Evolutionary conservation across 305 asterid species (phyloP).

Genomic region (Rubia balearica): DNA sequence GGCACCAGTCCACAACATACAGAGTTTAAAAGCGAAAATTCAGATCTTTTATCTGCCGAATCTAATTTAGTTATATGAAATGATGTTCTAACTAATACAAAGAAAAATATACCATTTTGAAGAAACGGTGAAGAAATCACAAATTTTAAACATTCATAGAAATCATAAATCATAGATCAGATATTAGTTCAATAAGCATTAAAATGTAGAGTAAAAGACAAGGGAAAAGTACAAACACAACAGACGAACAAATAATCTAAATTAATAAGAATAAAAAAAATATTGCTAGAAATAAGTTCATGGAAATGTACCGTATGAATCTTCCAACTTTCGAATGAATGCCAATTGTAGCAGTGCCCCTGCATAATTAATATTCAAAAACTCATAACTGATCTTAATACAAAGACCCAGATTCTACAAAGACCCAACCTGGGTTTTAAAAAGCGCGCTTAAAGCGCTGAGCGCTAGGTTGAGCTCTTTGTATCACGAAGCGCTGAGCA

Average conservation of each 20-base stretch:
- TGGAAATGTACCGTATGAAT: conserved; percentile 52
- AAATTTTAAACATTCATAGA: not conserved
- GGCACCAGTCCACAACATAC: not conserved
- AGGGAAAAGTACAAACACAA: not conserved
- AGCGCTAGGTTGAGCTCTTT: no score
- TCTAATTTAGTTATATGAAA: not conserved
- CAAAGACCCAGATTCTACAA: not conserved
- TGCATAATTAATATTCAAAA: conserved; percentile 24
- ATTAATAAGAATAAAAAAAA: not conserved
- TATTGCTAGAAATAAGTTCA: not conserved
- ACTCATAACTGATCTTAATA: not conserved
- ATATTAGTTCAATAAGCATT: not conserved
- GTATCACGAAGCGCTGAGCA: no score
- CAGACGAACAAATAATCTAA: not conserved
- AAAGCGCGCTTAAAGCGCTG: no score
- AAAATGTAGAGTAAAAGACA: not conserved
- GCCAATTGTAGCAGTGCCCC: conserved; percentile 69
- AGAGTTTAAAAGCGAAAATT: not conserved
- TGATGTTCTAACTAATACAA: not conserved
- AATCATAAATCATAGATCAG: not conserved
- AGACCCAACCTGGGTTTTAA: not conserved
- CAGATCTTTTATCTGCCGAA: not conserved
- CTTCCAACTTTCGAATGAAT: conserved; percentile 64
- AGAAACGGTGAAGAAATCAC: not conserved
- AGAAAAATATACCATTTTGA: conserved; percentile 1